Conservation (phyloP, 2,329 filamentous ascomycete genomes). For the Neophaeococcomyces mojaviensis region DNA sequence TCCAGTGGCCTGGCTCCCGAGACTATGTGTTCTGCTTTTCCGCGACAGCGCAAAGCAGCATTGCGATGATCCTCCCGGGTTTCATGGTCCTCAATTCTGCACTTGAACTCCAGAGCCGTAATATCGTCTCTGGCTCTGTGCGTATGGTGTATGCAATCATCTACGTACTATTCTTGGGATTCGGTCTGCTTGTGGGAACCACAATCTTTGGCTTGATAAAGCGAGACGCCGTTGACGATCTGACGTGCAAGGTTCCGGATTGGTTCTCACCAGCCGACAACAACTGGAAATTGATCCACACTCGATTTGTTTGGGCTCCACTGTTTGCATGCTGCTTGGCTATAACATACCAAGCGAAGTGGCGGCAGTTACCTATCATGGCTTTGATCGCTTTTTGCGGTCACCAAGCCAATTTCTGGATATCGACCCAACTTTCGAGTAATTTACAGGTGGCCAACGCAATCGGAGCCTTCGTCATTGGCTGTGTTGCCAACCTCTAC, state of each 20-base stretch:
- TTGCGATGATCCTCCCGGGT: conserved; percentile 66
- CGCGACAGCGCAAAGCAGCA: conserved; percentile 63
- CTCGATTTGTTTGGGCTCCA: conserved; percentile 65
- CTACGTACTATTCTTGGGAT: conserved; percentile 65
- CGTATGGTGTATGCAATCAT: conserved; percentile 69
- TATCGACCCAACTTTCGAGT: conserved; percentile 55
- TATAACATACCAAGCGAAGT: conserved; percentile 75
- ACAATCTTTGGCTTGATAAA: conserved; percentile 43
- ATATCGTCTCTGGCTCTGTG: conserved; percentile 63
- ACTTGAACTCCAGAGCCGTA: conserved; percentile 62
- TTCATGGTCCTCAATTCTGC: conserved; percentile 55
- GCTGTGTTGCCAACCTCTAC: conserved; percentile 72
- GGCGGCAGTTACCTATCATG: conserved; percentile 71
- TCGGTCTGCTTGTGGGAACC: conserved; percentile 62
- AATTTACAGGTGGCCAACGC: conserved; percentile 72
- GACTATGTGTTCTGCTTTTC: conserved; percentile 61
- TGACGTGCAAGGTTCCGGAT: conserved; percentile 13
- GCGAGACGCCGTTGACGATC: conserved; percentile 13
- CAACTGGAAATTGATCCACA: conserved; percentile 29
- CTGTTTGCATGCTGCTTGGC: conserved; percentile 66
- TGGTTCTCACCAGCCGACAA: conserved; percentile 36
- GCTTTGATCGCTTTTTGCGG: conserved; percentile 64
- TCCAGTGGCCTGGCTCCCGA: conserved; percentile 41
- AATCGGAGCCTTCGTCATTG: conserved; percentile 67
- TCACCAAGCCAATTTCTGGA: conserved; percentile 69